Evolutionary conservation across 1,284 basidiomycete genomes (phyloP).

Genomic region (Sporisorium scitamineum): DNA sequence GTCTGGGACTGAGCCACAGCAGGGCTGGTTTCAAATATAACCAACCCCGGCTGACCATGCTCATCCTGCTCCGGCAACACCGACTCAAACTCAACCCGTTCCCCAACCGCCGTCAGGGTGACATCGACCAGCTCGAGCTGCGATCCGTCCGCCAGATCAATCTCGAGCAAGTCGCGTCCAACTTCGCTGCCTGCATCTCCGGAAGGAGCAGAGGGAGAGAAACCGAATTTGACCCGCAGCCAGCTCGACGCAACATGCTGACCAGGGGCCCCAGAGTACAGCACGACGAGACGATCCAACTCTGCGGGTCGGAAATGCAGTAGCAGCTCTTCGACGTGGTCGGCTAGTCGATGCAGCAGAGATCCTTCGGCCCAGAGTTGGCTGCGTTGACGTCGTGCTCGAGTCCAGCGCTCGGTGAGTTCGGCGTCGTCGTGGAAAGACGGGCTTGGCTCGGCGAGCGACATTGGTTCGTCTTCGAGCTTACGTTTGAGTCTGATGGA

Average conservation of each 20-base stretch:
- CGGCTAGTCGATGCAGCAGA: constrained; percentile 31
- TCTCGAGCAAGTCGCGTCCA: constrained; percentile 25
- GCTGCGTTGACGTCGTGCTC: constrained; percentile 22
- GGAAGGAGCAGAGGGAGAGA: constrained; percentile 13
- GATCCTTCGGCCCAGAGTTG: constrained; percentile 42
- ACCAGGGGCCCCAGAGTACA: constrained; percentile 30
- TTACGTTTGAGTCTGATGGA: constrained; percentile 18
- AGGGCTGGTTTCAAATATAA: constrained; percentile 46
- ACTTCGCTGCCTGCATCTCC: background rate
- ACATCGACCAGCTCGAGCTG: constrained; percentile 32
- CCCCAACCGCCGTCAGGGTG: constrained; percentile 3
- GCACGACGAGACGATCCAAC: constrained; percentile 24
- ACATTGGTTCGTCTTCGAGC: constrained; percentile 12
- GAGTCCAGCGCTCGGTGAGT: constrained; percentile 22
- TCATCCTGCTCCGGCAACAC: constrained; percentile 13
- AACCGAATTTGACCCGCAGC: constrained; percentile 50
- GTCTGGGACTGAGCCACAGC: constrained; percentile 12
- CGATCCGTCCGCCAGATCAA: constrained; percentile 44
- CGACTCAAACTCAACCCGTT: constrained; percentile 5
- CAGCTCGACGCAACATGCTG: constrained; percentile 46
- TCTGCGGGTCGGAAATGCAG: constrained; percentile 35
- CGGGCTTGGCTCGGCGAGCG: background rate
- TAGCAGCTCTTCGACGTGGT: constrained; percentile 40
- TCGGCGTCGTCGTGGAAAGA: constrained; percentile 12
- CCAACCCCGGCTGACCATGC: constrained; percentile 33